Base-by-base conservation (phyloP, 2,329 filamentous ascomycete genomes). In the Neurospora sp. region DNA sequence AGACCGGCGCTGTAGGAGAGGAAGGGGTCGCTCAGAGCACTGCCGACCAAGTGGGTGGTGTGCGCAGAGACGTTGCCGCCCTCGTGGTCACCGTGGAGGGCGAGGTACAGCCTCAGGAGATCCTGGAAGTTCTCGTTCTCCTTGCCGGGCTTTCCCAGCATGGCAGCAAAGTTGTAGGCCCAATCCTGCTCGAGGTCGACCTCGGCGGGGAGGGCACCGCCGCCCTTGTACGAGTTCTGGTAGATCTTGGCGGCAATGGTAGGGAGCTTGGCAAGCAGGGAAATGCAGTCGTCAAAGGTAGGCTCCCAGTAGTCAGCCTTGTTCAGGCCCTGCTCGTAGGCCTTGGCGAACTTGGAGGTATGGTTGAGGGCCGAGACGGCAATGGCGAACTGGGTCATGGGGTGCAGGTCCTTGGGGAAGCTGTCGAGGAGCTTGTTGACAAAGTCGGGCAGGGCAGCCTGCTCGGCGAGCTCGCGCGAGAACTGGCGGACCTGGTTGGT, bases 271-370 rank as follows among this genome's bases (percentile, higher is more conserved):
- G 95, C 96, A 70, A 99, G 87, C 72, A 99, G 87, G 66, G 91
- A 92, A 80, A 99, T 97, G 80, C 88, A 90, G 84, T 99, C 96
- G 79, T 98, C 95, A 78, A 97, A 98, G 65, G 93, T 97, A 15
- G 95, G 93, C 83, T 98, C 96, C 96, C 96, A 99, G 88, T 98
- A 98, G 76, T 97, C 93, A 68, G 93, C 92, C 86, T 98, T 99
- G 86, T 90, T 92, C 74, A 98, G 83, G 41, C 96, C 96, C 75
- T 91, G 83, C 81, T 94, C 95, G 81, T 99, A 99, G 23, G 91
- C 91, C 82, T 93, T 94, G 73, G 95, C 96, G 76, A 99, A 99
- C 78, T 91, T 89, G 76, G 93, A 97, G 75, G 93, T 93, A 80
- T 97, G 92, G 83, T 97, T 97, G 72, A 99, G 87, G n/a, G 96